Conservation (phyloP, 768 basidiomycete genomes). For the Termitomyces sp. region DNA sequence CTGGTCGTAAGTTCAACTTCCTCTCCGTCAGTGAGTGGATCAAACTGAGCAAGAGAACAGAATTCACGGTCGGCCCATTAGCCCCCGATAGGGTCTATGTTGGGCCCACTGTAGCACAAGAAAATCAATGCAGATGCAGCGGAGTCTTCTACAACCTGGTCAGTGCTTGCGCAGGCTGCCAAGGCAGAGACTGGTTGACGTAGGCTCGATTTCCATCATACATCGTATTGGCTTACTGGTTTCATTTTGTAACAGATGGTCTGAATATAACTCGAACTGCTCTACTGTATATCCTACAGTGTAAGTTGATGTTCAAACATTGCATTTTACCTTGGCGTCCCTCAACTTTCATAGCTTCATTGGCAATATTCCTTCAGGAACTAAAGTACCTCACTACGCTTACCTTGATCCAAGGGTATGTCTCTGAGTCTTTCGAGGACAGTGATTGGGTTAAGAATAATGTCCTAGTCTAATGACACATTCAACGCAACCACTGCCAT, state of each 20-base stretch:
- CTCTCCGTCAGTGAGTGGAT: background rate
- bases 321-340: background rate
- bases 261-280: constrained; percentile 42
- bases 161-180: constrained; percentile 48
- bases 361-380: constrained; percentile 33
- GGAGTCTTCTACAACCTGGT: constrained; percentile 49
- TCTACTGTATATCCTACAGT: constrained; percentile 28
- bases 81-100: constrained; percentile 26
- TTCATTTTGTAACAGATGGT: constrained; percentile 35
- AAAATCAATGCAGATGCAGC: constrained; percentile 45
- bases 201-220: constrained; percentile 14
- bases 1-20: constrained; percentile 23
- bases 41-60: constrained; percentile 15
- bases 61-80: constrained; percentile 30
- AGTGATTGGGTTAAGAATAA: background rate
- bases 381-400: constrained; percentile 44
- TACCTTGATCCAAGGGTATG: constrained; percentile 39
- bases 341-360: constrained; percentile 22
- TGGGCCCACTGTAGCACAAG: constrained; percentile 27
- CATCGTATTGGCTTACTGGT: background rate
- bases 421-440: background rate
- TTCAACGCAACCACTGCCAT: constrained; percentile 30
- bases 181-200: constrained; percentile 28
- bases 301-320: constrained; percentile 17
- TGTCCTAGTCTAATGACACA: constrained; percentile 19